Conservation (phyloP, 495 filamentous ascomycete genomes). For the Aspergillus sclerotiicarbonarius region DNA sequence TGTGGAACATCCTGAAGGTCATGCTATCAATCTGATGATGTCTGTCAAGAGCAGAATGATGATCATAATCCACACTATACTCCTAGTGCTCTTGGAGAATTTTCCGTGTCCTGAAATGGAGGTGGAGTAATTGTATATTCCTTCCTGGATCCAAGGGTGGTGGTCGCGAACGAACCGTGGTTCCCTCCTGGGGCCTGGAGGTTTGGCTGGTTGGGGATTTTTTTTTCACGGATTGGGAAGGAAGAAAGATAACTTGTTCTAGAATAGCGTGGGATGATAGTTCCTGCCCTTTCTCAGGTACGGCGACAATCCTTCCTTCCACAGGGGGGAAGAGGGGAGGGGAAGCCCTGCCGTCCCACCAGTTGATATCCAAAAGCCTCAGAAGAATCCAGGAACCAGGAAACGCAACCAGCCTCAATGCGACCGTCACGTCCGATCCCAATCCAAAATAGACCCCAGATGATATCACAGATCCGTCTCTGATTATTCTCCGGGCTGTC, state of each 20-base stretch:
- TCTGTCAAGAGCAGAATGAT: no score
- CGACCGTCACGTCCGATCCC: slow-evolving; percentile 9
- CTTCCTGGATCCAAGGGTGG: background rate
- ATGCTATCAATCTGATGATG: no score
- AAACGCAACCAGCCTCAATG: background rate
- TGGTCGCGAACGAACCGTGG: slow-evolving; percentile 6
- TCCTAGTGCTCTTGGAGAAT: no score
- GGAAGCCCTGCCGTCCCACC: no score
- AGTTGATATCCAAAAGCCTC: background rate
- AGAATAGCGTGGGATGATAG: background rate
- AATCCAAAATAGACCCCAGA: slow-evolving; percentile 4
- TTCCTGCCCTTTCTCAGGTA: no score
- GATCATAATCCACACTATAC: no score
- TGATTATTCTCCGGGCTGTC: slow-evolving; percentile 19
- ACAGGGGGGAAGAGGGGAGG: no score
- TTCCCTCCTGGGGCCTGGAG: slow-evolving; percentile 4
- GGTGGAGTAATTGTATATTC: no score
- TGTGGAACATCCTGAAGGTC: no score
- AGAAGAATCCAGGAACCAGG: background rate
- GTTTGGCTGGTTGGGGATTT: slow-evolving; percentile 11
- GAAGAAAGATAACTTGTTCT: background rate
- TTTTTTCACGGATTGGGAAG: slow-evolving; percentile 2
- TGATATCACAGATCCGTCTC: slow-evolving; percentile 18
- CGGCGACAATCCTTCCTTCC: no score
- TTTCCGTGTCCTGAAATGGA: no score